Evolutionary conservation across 441 rosid species (phyloP).

Genomic region (Populus hybrid): DNA sequence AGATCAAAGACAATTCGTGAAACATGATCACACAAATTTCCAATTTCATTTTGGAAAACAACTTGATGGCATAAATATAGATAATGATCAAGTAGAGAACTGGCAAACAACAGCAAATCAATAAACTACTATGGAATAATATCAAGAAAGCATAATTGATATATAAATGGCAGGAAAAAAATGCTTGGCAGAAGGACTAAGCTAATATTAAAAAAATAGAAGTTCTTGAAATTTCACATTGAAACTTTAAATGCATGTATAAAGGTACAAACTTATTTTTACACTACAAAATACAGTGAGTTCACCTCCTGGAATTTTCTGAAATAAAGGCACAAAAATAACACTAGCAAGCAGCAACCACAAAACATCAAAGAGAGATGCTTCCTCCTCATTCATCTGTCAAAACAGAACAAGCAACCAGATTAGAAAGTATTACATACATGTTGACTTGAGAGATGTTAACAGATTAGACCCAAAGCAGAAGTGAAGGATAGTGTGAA

Average conservation of each 20-base stretch:
- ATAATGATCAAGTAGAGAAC: neutral
- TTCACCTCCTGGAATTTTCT: slow-evolving; percentile 98
- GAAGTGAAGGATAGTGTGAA: slow-evolving; percentile 23
- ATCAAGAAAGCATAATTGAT: slow-evolving; percentile 16
- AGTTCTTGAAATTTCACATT: neutral
- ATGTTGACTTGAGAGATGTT: slow-evolving; percentile 1
- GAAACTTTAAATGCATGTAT: slow-evolving; percentile 4
- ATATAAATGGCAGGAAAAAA: neutral
- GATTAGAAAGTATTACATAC: slow-evolving; percentile 16
- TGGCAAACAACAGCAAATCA: neutral
- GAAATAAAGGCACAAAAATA: slow-evolving; percentile 95
- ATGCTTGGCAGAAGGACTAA: slow-evolving; percentile 7
- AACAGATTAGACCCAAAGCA: slow-evolving; percentile 2
- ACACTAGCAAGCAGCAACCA: slow-evolving; percentile 97
- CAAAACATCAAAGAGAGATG: slow-evolving; percentile 84
- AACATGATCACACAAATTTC: slow-evolving; percentile 13
- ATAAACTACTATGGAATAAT: neutral
- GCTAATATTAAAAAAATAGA: slow-evolving; percentile 8
- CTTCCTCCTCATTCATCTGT: slow-evolving; percentile 96
- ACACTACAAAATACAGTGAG: slow-evolving; percentile 2
- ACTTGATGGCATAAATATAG: slow-evolving; percentile 5
- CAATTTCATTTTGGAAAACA: neutral
- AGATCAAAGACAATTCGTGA: slow-evolving; percentile 22
- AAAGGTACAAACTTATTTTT: neutral
- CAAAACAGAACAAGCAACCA: slow-evolving; percentile 19